These are phyloP conservation scores for Penicillium turbatum DNA, from an alignment of 495 filamentous ascomycete species.

Conservation along the genomic window DNA sequence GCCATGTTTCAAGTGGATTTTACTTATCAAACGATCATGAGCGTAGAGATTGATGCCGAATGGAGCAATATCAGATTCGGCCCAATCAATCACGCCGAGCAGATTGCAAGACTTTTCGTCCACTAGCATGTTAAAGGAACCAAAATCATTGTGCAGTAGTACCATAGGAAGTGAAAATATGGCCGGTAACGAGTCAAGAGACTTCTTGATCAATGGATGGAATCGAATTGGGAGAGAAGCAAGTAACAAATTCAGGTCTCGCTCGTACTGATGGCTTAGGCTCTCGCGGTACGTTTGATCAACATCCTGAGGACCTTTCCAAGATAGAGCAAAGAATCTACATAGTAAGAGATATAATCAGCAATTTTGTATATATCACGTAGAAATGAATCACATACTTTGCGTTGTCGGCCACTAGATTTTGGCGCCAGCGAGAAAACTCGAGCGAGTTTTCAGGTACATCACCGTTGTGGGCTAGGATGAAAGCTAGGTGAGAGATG, in stretches of 20 bases:
- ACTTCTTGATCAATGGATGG: constrained; percentile 28
- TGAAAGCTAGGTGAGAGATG: constrained; percentile 34
- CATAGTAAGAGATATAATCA: constrained; percentile 3
- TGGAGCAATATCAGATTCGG: constrained; percentile 35
- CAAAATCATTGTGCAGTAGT: constrained; percentile 37
- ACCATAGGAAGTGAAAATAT: constrained; percentile 41
- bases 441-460: constrained; percentile 28
- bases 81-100: constrained; percentile 41
- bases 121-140: constrained; percentile 37
- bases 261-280: constrained; percentile 21
- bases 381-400: constrained; percentile 13
- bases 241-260: constrained; percentile 29
- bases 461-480: constrained; percentile 23
- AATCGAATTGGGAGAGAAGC: constrained; percentile 33
- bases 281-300: constrained; percentile 19
- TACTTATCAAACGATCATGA: constrained; percentile 30
- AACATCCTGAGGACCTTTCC: constrained; percentile 30
- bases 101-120: constrained; percentile 31
- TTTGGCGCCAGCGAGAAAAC: constrained; percentile 30
- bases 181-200: constrained; percentile 23
- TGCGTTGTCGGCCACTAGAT: constrained; percentile 28
- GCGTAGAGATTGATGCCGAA: constrained; percentile 40
- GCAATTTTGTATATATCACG: constrained; percentile 1
- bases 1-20: constrained; percentile 33
- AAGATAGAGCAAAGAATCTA: constrained; percentile 36